phyloP scores from a whole-genome alignment of 495 filamentous ascomycete species.

The Penicillium taxi region DNA sequence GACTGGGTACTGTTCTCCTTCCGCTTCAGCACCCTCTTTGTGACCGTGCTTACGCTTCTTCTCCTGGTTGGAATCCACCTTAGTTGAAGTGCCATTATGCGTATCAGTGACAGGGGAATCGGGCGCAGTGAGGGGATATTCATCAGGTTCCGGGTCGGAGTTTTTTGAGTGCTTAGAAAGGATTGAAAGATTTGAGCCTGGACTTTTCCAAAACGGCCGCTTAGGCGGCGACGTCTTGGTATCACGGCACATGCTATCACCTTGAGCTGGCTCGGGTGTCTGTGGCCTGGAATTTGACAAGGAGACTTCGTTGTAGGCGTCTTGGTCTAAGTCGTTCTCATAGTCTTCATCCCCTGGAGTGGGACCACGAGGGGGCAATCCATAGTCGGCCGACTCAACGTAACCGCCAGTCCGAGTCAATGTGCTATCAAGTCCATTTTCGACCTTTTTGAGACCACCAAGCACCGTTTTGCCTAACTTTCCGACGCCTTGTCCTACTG shows the following conservation, averaged over 20 bases:
- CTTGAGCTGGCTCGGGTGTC: slow-evolving; percentile 5
- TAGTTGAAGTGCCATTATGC: background rate
- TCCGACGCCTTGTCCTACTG: slow-evolving; percentile 56
- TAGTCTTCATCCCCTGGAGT: slow-evolving; percentile 1
- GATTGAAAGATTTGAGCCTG: slow-evolving; percentile 18
- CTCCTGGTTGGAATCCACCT: slow-evolving; percentile 18
- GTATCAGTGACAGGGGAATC: slow-evolving; percentile 20
- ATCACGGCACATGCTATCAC: slow-evolving; percentile 3
- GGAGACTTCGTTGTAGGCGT: background rate
- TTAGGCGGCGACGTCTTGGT: slow-evolving; percentile 21
- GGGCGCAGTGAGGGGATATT: slow-evolving; percentile 33
- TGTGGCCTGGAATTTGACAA: background rate
- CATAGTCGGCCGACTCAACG: slow-evolving; percentile 11
- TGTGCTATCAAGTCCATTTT: slow-evolving; percentile 33
- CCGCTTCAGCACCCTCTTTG: slow-evolving; percentile 29
- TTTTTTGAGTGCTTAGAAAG: slow-evolving; percentile 23
- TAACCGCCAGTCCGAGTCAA: slow-evolving; percentile 51
- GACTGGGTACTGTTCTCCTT: slow-evolving; percentile 56
- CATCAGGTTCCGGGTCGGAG: slow-evolving; percentile 25
- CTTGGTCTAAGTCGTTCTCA: slow-evolving; percentile 1
- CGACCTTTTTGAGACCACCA: slow-evolving; percentile 43
- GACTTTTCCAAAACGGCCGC: slow-evolving; percentile 40
- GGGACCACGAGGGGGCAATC: slow-evolving; percentile 1
- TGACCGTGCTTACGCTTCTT: slow-evolving; percentile 11
- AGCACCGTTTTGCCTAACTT: slow-evolving; percentile 48